These are phyloP conservation scores for Sugiyamaella paludigena DNA, from an alignment of 1,139 yeast species.

Conservation along the genomic window DNA sequence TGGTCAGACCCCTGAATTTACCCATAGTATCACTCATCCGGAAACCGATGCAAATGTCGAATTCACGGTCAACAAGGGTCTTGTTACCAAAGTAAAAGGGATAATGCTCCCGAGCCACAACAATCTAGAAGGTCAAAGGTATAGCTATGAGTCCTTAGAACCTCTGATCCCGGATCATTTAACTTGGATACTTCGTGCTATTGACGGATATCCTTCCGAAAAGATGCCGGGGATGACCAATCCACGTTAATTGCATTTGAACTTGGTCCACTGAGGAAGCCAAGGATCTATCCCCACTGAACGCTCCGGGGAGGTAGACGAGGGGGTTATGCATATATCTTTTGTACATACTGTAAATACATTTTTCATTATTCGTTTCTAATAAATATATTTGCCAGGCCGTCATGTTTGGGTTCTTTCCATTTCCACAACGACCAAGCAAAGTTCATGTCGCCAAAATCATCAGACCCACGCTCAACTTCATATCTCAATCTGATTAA, in stretches of 20 bases:
- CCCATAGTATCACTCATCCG: conserved; percentile 42
- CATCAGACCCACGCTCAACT: conserved; percentile 70
- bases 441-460: conserved; percentile 74
- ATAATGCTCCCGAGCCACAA: neutral
- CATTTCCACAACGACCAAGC: conserved; percentile 35
- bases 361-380: neutral
- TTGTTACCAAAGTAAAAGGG: conserved; percentile 30
- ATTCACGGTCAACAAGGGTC: conserved; percentile 47
- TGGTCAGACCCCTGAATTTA: conserved; percentile 69
- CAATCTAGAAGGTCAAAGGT: conserved; percentile 3
- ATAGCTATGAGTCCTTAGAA: conserved; percentile 13
- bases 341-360: neutral
- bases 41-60: conserved; percentile 39
- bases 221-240: conserved; percentile 1
- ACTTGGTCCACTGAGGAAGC: too few species aligned
- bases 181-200: conserved; percentile 18
- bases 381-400: neutral
- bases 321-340: neutral
- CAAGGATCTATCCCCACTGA: too few species aligned
- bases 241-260: too few species aligned
- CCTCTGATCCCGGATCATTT: conserved; percentile 1
- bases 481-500: conserved; percentile 32
- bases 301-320: too few species aligned
- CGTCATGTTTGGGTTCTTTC: conserved; percentile 4
- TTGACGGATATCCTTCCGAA: conserved; percentile 17